Percentiles rank a stretch among this genome's conserved stretches.
phyloP scores from a whole-genome alignment of 2,329 filamentous ascomycete species.

The Ceratocystis smalleyi region DNA sequence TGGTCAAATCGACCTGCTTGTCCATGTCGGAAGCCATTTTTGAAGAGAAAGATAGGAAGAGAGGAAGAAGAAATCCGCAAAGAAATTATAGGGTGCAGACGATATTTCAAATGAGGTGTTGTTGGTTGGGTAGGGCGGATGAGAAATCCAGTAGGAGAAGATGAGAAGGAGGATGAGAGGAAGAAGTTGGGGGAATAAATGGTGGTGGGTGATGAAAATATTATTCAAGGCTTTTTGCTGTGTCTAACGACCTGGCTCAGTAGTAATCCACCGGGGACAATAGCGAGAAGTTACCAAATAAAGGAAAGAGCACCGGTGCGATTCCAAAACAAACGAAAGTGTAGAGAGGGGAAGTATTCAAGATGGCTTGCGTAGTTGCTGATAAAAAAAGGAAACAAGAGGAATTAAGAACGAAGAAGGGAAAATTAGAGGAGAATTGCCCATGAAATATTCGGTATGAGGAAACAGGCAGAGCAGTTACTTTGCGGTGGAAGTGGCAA shows the following conservation, averaged over 20 bases:
- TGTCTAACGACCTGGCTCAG: conserved; percentile 11
- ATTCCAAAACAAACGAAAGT: conserved; percentile 18
- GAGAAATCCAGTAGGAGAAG: conserved; percentile 1
- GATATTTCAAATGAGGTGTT: conserved; percentile 8
- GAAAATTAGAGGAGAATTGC: neutral
- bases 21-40: conserved; percentile 29
- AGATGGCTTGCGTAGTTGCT: neutral
- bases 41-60: conserved; percentile 8
- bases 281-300: conserved; percentile 13
- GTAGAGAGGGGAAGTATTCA: conserved; percentile 4
- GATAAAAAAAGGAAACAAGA: neutral
- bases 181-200: conserved; percentile 12
- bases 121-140: conserved; percentile 13
- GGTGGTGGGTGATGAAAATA: conserved; percentile 13
- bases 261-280: conserved; percentile 15
- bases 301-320: conserved; percentile 16
- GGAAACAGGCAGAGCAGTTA: neutral
- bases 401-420: neutral
- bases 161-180: conserved; percentile 7
- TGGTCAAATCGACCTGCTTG: conserved; percentile 50
- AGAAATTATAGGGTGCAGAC: conserved; percentile 11
- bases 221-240: conserved; percentile 10
- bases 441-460: neutral
- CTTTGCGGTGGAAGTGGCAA: neutral
- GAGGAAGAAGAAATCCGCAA: conserved; percentile 8